These are phyloP conservation scores for Claviceps spartinae DNA, from an alignment of 2,329 filamentous ascomycete genomes.

Conservation along the genomic window DNA sequence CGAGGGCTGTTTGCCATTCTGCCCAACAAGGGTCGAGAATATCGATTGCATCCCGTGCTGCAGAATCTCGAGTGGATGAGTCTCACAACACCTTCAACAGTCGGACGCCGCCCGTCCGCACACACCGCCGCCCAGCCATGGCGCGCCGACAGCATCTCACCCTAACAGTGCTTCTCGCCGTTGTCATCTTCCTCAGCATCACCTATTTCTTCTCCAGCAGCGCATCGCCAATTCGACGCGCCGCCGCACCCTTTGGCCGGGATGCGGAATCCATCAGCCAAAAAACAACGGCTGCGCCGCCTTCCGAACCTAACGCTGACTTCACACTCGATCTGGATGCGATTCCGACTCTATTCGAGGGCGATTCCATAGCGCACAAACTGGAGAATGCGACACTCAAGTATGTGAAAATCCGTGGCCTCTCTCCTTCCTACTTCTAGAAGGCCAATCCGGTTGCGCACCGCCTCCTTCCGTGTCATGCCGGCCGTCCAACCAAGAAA, in stretches of 20 bases:
- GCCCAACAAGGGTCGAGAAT: neutral
- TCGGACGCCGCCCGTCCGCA: neutral
- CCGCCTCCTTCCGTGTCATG: neutral
- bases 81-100: neutral
- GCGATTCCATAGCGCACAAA: constrained; percentile 64
- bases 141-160: constrained; percentile 40
- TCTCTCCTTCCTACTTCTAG: neutral
- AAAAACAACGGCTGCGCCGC: neutral
- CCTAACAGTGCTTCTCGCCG: constrained; percentile 38
- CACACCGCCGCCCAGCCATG: constrained; percentile 22
- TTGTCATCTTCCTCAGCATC: constrained; percentile 42
- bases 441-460: neutral
- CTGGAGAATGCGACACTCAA: constrained; percentile 73
- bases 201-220: constrained; percentile 43
- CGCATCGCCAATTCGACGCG: neutral
- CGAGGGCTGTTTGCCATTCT: neutral
- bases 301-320: constrained; percentile 12
- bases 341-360: constrained; percentile 41
- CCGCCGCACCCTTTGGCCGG: constrained; percentile 7
- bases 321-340: constrained; percentile 27
- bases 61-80: neutral
- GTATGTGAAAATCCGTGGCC: constrained; percentile 27
- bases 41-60: neutral
- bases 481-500: too few relatives aligned
- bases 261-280: neutral